phyloP scores from a whole-genome alignment of 2,329 filamentous ascomycete genomes.

The Chlorencoelia australis region DNA sequence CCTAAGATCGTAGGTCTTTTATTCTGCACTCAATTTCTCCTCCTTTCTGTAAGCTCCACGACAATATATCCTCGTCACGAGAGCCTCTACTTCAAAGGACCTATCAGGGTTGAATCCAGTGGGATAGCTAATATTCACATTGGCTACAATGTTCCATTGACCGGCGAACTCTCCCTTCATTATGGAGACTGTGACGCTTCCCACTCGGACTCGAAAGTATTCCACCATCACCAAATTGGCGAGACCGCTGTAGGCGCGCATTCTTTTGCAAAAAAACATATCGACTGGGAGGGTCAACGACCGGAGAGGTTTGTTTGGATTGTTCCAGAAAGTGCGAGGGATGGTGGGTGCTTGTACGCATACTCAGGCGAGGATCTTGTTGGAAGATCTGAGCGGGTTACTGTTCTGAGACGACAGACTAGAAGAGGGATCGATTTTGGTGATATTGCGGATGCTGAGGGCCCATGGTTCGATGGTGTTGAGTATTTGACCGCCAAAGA shows the following conservation, averaged over 20 bases:
- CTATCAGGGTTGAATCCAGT: too few relatives aligned
- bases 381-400: constrained; percentile 13
- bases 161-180: too few relatives aligned
- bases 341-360: constrained; percentile 28
- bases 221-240: too few relatives aligned
- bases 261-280: constrained; percentile 34
- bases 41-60: too few relatives aligned
- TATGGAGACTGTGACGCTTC: too few relatives aligned
- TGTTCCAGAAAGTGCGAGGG: constrained; percentile 24
- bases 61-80: too few relatives aligned
- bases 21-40: too few relatives aligned
- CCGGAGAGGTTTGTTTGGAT: constrained; percentile 33
- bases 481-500: constrained; percentile 45
- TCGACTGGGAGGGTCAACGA: constrained; percentile 35
- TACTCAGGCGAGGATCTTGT: constrained; percentile 22
- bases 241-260: constrained; percentile 29
- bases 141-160: too few relatives aligned
- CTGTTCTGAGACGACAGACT: constrained; percentile 4
- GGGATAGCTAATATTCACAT: too few relatives aligned
- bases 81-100: too few relatives aligned
- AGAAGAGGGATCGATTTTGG: constrained; percentile 5
- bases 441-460: constrained; percentile 24
- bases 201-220: too few relatives aligned
- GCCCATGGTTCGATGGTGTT: constrained; percentile 59
- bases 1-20: too few relatives aligned